Percentiles rank a stretch among this genome's conserved stretches.
phyloP scores from a whole-genome alignment of 2,329 filamentous ascomycete genomes.

The Bipolaris cookei region DNA sequence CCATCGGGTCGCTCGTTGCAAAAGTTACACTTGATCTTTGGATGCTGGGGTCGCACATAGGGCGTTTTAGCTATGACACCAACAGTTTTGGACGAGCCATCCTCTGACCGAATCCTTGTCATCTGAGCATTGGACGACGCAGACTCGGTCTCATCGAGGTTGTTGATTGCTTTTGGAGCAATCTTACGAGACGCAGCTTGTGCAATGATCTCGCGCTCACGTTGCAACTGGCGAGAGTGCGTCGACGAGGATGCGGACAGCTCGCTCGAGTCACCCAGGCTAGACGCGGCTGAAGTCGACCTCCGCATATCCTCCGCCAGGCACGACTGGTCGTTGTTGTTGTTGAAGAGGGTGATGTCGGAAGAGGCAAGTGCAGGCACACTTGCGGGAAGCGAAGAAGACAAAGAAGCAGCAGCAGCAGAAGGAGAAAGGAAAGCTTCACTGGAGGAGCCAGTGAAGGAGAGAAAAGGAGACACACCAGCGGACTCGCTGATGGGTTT shows the following conservation, averaged over 20 bases:
- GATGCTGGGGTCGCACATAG: slow-evolving; percentile 70
- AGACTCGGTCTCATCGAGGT: slow-evolving; percentile 36
- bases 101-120: slow-evolving; percentile 58
- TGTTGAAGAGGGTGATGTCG: slow-evolving; percentile 9
- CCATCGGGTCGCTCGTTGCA: slow-evolving; percentile 77
- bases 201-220: slow-evolving; percentile 57
- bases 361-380: slow-evolving; percentile 42
- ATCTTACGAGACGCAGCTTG: slow-evolving; percentile 58
- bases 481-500: slow-evolving; percentile 41
- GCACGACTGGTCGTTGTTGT: slow-evolving; percentile 35
- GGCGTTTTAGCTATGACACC: slow-evolving; percentile 59
- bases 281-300: slow-evolving; percentile 52
- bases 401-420: slow-evolving; percentile 30
- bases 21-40: slow-evolving; percentile 71
- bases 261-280: slow-evolving; percentile 51
- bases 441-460: slow-evolving; percentile 47
- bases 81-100: slow-evolving; percentile 62
- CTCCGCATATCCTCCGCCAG: slow-evolving; percentile 58
- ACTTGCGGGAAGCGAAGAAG: slow-evolving; percentile 41
- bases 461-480: slow-evolving; percentile 43
- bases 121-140: slow-evolving; percentile 54
- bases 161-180: slow-evolving; percentile 52
- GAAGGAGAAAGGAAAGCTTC: slow-evolving; percentile 44
- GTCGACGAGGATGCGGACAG: slow-evolving; percentile 53
- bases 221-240: slow-evolving; percentile 55